Evolutionary conservation across 1,139 yeast genomes (phyloP), one percentile per base, ranked within the genome.

Genomic region (Yamadazyma atmosphaerica): DNA sequence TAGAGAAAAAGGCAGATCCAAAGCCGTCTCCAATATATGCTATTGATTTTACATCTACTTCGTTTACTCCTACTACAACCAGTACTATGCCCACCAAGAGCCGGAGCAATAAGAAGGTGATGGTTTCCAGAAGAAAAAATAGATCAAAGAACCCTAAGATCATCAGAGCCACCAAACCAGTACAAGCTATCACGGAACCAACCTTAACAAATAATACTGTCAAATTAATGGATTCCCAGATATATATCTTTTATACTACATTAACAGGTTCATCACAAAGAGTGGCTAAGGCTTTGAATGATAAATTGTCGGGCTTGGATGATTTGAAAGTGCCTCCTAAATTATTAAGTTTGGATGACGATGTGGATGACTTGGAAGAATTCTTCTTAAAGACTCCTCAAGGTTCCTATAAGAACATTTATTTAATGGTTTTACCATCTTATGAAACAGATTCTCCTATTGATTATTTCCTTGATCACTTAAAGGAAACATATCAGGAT

Each of bases 381-480:
- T 89, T 79, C 60, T 89, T 89, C 60, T 70, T 86, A 34, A 72
- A 79, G 34, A 80, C 83, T 11, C 86, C 88, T 6, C 49, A 57
- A 6, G 54, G 60, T 21, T 52, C 48, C 22, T 46, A 52, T 10
- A 65, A 68, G 39, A 69, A 79, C 32, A 64, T 86, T n/a, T 89
- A 87, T 53, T 56, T 90, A 17, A 52, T 89, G 46, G 87, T 89
- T 12, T 68, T 89, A 21, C 98, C 98, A 2, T 87, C 96, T 0
- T 89, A 89, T 56, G 97, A 88, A 51, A 86, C 90, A 0, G 97
- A 89, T 60, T 86, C 95, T 1, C 96, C 97, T 9, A 74, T 90
- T 34, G 98, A 89, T 60, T 89, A 81, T 56, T 88, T 88, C 59
- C 67, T 89, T 42, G 95, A 87, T 54, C 83, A 86, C 37, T 68